Percentiles rank a stretch among this genome's conserved stretches.
phyloP scores from a whole-genome alignment of 1,284 basidiomycete genomes.

The Afroboletus lepidellus region DNA sequence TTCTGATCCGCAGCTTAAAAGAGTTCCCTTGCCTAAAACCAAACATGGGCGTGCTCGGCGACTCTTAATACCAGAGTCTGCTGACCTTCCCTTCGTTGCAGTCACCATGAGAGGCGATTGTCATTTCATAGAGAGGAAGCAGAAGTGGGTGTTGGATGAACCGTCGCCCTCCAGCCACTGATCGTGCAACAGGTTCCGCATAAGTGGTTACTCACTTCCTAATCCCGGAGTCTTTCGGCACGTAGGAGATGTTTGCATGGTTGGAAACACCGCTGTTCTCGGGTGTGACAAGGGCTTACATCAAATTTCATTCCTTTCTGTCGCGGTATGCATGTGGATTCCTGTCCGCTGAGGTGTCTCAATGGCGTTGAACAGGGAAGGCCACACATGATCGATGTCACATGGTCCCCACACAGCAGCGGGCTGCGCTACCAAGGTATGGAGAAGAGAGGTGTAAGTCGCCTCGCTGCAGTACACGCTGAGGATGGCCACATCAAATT shows the following conservation, averaged over 20 bases:
- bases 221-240: conserved; percentile 36
- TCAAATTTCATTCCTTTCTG: conserved; percentile 43
- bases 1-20: conserved; percentile 25
- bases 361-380: conserved; percentile 22
- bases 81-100: conserved; percentile 40
- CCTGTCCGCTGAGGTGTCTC: conserved; percentile 21
- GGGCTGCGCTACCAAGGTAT: conserved; percentile 28
- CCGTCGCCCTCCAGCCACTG: conserved; percentile 11
- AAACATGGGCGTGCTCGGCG: conserved; percentile 41
- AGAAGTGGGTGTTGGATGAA: conserved; percentile 27
- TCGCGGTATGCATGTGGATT: conserved; percentile 33
- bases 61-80: conserved; percentile 39
- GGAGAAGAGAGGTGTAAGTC: conserved; percentile 37
- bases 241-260: conserved; percentile 43
- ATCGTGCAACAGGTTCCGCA: conserved; percentile 33
- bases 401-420: conserved; percentile 29
- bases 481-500: conserved; percentile 36
- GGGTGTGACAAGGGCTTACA: conserved; percentile 40
- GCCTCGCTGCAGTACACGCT: conserved; percentile 38
- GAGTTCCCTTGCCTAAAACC: conserved; percentile 41
- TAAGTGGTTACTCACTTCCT: conserved; percentile 44
- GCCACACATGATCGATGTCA: conserved; percentile 32
- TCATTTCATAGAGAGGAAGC: conserved; percentile 45
- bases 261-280: conserved; percentile 43
- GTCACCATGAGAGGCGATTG: conserved; percentile 52